Base-by-base conservation (phyloP, 1,139 yeast genomes). In the Blastobotrys capitulatus region DNA sequence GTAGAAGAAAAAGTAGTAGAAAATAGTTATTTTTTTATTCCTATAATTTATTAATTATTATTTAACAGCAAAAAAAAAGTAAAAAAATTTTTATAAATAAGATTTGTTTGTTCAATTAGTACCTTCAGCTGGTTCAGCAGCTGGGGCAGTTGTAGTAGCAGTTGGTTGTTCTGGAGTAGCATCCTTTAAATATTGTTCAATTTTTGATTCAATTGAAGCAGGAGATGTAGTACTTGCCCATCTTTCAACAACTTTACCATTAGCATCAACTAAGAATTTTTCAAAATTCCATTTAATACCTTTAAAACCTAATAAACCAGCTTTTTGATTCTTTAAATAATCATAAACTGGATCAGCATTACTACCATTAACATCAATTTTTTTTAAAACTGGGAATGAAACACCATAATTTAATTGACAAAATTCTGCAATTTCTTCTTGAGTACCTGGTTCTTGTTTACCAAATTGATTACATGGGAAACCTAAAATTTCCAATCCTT, bases 251-350 rank as follows among this genome's bases (percentile, higher is more conserved):
- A 89, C 96, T 1, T 77, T 65, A 46, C 98, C 98, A 2, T 79
- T 61, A 60, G 76, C 76, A 65, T 83, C 82, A 49, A 92, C 66
- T 47, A 92, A 61, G 71, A 92, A 92, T 73, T 92, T 92, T 68
- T 90, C 97, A 65, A 90, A 92, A 72, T 92, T 92, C 98, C 97
- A 92, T 66, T 86, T 82, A 60, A 90, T 78, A 29, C 95, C 92
- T 53, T 74, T 76, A 66, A 88, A 82, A 15, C 96, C 96, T 43
- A 89, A 67, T 13, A 78, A 59, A 19, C 94, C 95, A 9, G 80
- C 36, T 67, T 79, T 80, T 60, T 80, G 64, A 25, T 66, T 49
- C 74, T 92, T 92, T 66, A 92, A 77, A 73, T 65, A 90, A 60
- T 78, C 73, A 72, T 80, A 92, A 38, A 92, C 90, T 22, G 94